Percentiles rank a stretch among this genome's conserved stretches.
These are phyloP conservation scores for Xylaria sp. DNA, from an alignment of 2,329 filamentous ascomycete species.

Conservation along the genomic window DNA sequence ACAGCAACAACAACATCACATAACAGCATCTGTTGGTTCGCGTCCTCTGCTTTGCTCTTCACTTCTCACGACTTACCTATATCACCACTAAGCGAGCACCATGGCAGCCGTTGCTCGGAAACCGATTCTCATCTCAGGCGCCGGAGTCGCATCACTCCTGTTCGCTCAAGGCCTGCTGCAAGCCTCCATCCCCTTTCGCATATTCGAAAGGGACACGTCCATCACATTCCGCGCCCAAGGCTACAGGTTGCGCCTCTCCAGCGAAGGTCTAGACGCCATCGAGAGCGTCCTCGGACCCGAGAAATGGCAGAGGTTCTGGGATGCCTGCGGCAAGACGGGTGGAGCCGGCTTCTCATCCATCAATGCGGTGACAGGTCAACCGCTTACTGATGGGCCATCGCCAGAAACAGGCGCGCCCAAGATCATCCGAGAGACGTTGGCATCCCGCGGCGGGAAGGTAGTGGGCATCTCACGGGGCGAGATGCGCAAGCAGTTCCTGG, in stretches of 20 bases:
- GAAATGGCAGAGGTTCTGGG: slow-evolving; percentile 66
- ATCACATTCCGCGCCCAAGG: slow-evolving; percentile 69
- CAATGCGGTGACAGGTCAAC: slow-evolving; percentile 65
- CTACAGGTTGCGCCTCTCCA: slow-evolving; percentile 54
- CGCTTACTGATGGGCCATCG: slow-evolving; percentile 41
- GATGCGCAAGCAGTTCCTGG: slow-evolving; percentile 69
- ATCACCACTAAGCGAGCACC: not conserved
- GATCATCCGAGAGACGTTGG: slow-evolving; percentile 50
- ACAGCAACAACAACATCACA: not conserved
- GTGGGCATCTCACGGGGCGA: slow-evolving; percentile 72
- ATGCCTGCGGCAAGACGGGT: slow-evolving; percentile 68
- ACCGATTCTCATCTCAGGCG: slow-evolving; percentile 58
- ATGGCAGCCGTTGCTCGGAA: slow-evolving; percentile 39
- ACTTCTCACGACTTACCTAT: not conserved
- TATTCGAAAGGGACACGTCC: slow-evolving; percentile 67
- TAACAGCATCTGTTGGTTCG: not conserved
- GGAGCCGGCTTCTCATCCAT: slow-evolving; percentile 63
- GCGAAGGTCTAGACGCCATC: slow-evolving; percentile 63
- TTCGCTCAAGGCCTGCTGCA: slow-evolving; percentile 57
- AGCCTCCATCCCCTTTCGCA: slow-evolving; percentile 60
- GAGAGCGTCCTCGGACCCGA: slow-evolving; percentile 65
- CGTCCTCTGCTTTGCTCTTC: not conserved
- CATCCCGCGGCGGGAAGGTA: slow-evolving; percentile 66
- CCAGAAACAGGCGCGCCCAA: slow-evolving; percentile 18
- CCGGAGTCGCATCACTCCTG: slow-evolving; percentile 57